Percentiles rank a stretch among this genome's conserved stretches.
Conservation (phyloP, 306 rosid species). For the Luffa acutangula region DNA sequence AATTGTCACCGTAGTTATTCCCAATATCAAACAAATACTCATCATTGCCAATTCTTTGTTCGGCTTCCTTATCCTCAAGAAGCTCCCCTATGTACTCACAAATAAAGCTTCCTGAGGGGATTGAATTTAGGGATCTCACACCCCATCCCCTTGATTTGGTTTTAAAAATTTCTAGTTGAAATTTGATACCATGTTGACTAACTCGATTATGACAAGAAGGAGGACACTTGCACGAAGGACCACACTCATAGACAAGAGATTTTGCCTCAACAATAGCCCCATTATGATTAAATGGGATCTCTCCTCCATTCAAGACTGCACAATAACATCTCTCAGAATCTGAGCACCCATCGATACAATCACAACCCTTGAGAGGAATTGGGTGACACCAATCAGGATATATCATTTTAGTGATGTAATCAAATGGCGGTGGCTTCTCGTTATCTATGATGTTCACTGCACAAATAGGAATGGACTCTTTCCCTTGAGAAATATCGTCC, state of each 20-base stretch:
- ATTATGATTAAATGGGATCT: slow-evolving; percentile 67
- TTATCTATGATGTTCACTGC: slow-evolving; percentile 73
- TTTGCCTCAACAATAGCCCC: slow-evolving; percentile 82
- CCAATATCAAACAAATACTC: slow-evolving; percentile 93
- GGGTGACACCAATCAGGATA: slow-evolving; percentile 61
- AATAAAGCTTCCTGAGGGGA: slow-evolving; percentile 84
- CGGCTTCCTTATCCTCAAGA: slow-evolving; percentile 82
- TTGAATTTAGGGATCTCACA: slow-evolving; percentile 79
- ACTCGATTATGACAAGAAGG: slow-evolving; percentile 72
- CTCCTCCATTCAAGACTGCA: slow-evolving; percentile 70
- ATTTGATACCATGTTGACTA: slow-evolving; percentile 65
- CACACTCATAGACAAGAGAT: slow-evolving; percentile 82
- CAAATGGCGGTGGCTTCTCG: slow-evolving; percentile 66
- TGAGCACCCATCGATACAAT: slow-evolving; percentile 62
- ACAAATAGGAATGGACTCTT: slow-evolving; percentile 60
- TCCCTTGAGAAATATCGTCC: slow-evolving; percentile 74
- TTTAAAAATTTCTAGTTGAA: slow-evolving; percentile 82
- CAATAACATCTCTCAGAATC: slow-evolving; percentile 60
- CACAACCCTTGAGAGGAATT: slow-evolving; percentile 46
- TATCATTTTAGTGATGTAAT: slow-evolving; percentile 57
- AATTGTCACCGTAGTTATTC: slow-evolving; percentile 35
- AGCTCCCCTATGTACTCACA: slow-evolving; percentile 92
- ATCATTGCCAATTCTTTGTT: slow-evolving; percentile 67
- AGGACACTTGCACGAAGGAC: slow-evolving; percentile 73
- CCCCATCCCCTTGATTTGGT: slow-evolving; percentile 88